Evolutionary conservation across 495 filamentous ascomycete species (phyloP).

Genomic region (Jackrogersella multiformis): DNA sequence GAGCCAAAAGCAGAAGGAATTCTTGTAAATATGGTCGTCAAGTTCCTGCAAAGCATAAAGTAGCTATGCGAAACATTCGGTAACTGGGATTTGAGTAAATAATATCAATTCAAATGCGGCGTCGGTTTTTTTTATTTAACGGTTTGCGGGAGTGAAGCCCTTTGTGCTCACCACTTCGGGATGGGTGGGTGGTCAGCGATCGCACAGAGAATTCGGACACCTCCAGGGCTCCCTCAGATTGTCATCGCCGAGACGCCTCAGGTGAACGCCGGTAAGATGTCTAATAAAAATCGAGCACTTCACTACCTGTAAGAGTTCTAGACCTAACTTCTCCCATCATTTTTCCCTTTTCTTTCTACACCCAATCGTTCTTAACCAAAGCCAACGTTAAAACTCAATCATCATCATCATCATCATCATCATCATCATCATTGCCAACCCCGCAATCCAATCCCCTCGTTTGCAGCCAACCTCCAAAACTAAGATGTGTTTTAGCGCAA

Average conservation of each 20-base stretch:
- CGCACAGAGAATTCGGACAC: slow-evolving; percentile 16
- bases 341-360: slow-evolving; percentile 1
- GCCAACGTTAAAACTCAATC: slow-evolving; percentile 6
- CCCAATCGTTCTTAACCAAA: slow-evolving; percentile 13
- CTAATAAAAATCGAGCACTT: not conserved
- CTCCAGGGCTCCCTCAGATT: slow-evolving; percentile 22
- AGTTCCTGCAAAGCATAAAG: slow-evolving; percentile 49
- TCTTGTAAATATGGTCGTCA: slow-evolving; percentile 50
- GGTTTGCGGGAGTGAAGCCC: not conserved
- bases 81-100: not conserved
- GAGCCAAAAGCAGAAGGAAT: slow-evolving; percentile 47
- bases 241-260: slow-evolving; percentile 33
- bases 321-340: not conserved
- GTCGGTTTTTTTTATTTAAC: not conserved
- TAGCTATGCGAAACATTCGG: slow-evolving; percentile 6
- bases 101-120: no score
- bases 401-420: no score
- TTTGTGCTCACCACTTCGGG: not conserved
- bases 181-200: slow-evolving; percentile 32
- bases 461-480: slow-evolving; percentile 18
- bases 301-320: not conserved
- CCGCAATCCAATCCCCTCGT: slow-evolving; percentile 2
- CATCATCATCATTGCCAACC: slow-evolving; percentile 4
- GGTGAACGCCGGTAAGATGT: slow-evolving; percentile 17
- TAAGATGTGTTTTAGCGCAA: slow-evolving; percentile 53